Evolutionary conservation across 1,284 basidiomycete species (phyloP), one percentile per base, ranked within the genome.

Genomic region (Cryptococcus sp.): DNA sequence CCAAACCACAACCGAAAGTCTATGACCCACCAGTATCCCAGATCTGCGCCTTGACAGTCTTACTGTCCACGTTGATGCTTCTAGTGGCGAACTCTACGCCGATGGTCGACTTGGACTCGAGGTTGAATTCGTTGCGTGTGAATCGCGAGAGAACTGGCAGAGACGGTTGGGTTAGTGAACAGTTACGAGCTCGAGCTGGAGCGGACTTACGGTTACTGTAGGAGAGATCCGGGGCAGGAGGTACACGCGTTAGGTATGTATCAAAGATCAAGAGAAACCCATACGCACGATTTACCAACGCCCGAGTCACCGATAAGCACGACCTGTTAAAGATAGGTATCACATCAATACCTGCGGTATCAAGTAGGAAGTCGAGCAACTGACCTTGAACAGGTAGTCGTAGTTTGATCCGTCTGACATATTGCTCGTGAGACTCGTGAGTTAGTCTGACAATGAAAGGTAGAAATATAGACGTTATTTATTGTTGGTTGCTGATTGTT

Each of bases 261-360:
- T 39, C 35, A 22, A 53, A 13, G 16, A 16, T 41, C 50, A 13
- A 13, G 50, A 41, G 3, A 3, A 7, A 6, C 13, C 15, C 7
- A 11, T 17, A 80, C 82, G 68, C 62, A 84, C 81, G 83, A 97
- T 86, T 99, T 99, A 79, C 95, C 95, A 77, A 98, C 95, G 71
- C 95, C 96, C 68, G 93, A 96, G 82, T 99, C 95, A 76, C 96
- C 95, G 83, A 98, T 98, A 69, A 98, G 87, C 68, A 98, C 94
- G 69, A 95, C 90, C 91, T 95, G 53, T 54, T 55, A 59, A 35
- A 35, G 2, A 59, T 57, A 48, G 40, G 42, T 35, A 25, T 51
- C 44, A 60, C 56, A 38, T 54, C 38, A 44, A 23, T 27, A 48
- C 11, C 8, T 45, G 49, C 23, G 31, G 7, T 25, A 23, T 46